These are phyloP conservation scores for Eurotiales sp. DNA, from an alignment of 2,329 filamentous ascomycete species.

Conservation along the genomic window DNA sequence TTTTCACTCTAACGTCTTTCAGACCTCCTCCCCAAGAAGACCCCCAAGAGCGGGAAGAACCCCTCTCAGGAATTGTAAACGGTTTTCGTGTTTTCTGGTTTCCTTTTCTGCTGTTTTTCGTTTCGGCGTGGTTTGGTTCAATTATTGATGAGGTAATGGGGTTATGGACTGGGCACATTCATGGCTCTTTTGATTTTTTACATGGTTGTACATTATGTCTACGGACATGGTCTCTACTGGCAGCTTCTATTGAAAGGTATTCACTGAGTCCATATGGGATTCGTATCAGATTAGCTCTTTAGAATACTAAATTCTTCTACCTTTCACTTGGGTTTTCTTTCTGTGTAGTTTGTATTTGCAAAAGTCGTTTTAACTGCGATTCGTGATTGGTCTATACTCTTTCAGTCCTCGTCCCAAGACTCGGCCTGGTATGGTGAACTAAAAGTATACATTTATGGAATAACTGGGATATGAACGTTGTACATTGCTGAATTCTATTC, in stretches of 20 bases:
- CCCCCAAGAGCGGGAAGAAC: slow-evolving; percentile 81
- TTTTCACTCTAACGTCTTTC: slow-evolving; percentile 22
- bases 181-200: slow-evolving; percentile 54
- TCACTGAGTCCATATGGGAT: slow-evolving; percentile 10
- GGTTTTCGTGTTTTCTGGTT: slow-evolving; percentile 48
- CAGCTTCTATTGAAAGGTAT: slow-evolving; percentile 30
- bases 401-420: no score
- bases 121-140: slow-evolving; percentile 71
- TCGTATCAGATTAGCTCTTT: slow-evolving; percentile 12
- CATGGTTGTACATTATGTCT: slow-evolving; percentile 62
- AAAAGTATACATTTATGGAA: no score
- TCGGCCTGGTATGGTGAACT: no score
- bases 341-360: not conserved
- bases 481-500: slow-evolving; percentile 3
- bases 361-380: no score
- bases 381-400: no score
- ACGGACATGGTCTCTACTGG: slow-evolving; percentile 49
- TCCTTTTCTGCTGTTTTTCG: slow-evolving; percentile 60
- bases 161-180: slow-evolving; percentile 61
- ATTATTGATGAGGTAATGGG: slow-evolving; percentile 69
- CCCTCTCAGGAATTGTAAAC: slow-evolving; percentile 87
- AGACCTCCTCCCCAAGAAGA: slow-evolving; percentile 99
- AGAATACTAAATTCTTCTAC: slow-evolving; percentile 11
- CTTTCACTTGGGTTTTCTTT: not conserved
- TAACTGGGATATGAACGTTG: no score